Evolutionary conservation across 805 yeast species (phyloP).

Genomic region (Teunomyces tritomae): DNA sequence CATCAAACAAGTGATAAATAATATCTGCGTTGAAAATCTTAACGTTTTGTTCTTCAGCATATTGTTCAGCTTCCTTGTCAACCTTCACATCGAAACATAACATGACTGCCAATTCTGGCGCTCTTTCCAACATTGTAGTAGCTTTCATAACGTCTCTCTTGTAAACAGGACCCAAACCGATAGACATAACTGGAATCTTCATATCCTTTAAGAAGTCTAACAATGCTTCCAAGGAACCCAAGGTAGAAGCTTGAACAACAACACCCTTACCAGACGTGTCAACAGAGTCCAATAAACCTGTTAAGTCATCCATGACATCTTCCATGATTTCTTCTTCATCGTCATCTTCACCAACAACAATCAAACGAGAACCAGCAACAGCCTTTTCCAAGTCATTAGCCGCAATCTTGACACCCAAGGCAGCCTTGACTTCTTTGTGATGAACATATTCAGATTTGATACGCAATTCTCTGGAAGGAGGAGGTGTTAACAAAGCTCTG

Average conservation of each 20-base stretch:
- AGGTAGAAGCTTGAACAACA: slow-evolving; percentile 95
- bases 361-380: slow-evolving; percentile 95
- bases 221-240: slow-evolving; percentile 96
- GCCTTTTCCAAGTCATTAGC: slow-evolving; percentile 98
- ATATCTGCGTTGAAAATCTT: slow-evolving; percentile 94
- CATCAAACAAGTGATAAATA: slow-evolving; percentile 94
- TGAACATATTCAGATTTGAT: slow-evolving; percentile 95
- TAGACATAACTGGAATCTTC: slow-evolving; percentile 99
- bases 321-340: slow-evolving; percentile 98
- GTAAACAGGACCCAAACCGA: slow-evolving; percentile 96
- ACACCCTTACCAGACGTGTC: slow-evolving; percentile 97
- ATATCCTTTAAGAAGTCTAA: slow-evolving; percentile 94
- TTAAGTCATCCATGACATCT: slow-evolving; percentile 97
- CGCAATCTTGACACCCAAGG: slow-evolving; percentile 97
- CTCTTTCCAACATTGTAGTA: slow-evolving; percentile 93
- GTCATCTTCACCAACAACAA: slow-evolving; percentile 94
- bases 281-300: slow-evolving; percentile 90
- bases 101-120: slow-evolving; percentile 96
- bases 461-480: slow-evolving; percentile 94
- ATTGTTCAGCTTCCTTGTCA: slow-evolving; percentile 98
- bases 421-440: slow-evolving; percentile 97
- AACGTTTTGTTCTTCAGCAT: slow-evolving; percentile 90
- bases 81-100: slow-evolving; percentile 95
- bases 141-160: slow-evolving; percentile 99
- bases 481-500: slow-evolving; percentile 95